Conservation (phyloP, 2,329 filamentous ascomycete species). For the Ceratocystis alfenasii region DNA sequence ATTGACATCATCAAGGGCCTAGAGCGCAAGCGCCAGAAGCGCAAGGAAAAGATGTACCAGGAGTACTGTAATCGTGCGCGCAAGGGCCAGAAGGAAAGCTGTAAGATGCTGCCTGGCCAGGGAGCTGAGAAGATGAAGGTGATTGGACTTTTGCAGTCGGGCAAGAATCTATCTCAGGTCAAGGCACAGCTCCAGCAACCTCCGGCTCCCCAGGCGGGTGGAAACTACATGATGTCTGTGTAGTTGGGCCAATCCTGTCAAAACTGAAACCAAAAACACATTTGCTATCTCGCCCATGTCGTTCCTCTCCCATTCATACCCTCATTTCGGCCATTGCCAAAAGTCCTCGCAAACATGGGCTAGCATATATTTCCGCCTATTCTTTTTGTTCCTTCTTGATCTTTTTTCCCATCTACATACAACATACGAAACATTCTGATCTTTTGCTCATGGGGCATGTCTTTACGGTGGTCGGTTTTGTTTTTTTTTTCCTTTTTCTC, state of each 20-base stretch:
- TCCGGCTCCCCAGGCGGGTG: conserved; percentile 29
- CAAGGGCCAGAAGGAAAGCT: conserved; percentile 50
- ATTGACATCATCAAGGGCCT: conserved; percentile 96
- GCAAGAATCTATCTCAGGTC: conserved; percentile 48
- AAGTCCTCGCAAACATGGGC: conserved; percentile 15
- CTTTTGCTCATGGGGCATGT: conserved; percentile 3
- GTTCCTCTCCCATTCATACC: not conserved
- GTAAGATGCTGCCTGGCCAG: conserved; percentile 65
- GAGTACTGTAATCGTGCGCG: conserved; percentile 77
- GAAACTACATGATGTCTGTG: conserved; percentile 67
- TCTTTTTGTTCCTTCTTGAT: not conserved
- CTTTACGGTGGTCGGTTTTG: not conserved
- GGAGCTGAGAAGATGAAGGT: conserved; percentile 78
- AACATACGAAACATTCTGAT: not conserved
- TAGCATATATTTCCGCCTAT: not conserved
- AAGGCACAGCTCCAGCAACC: conserved; percentile 21
- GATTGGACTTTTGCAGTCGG: conserved; percentile 77
- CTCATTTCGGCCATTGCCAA: conserved; percentile 4
- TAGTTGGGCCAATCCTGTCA: conserved; percentile 30
- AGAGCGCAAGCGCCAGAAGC: conserved; percentile 83
- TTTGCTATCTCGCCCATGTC: too few species aligned
- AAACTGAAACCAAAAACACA: too few species aligned
- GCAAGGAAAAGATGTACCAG: conserved; percentile 83
- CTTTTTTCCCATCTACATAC: conserved; percentile 1
- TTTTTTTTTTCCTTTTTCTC: not conserved